Evolutionary conservation across 768 basidiomycete genomes (phyloP), one percentile per base, ranked within the genome.

Genomic region (Rhizopogon roseolus): DNA sequence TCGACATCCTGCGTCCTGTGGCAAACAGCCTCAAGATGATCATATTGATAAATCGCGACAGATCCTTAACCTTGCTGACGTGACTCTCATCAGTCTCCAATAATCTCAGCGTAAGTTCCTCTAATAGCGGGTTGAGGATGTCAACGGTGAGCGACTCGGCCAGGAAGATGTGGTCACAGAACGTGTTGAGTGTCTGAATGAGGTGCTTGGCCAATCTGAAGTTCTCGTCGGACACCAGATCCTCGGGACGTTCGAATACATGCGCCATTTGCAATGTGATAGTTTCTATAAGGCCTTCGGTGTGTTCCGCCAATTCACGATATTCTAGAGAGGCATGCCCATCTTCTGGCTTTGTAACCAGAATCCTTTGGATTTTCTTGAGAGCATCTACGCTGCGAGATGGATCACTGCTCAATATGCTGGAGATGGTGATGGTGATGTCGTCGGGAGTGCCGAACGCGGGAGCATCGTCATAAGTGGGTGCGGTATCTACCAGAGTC

Each of bases 31-130:
- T 87, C 54, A 99, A 75, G 57, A 98, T 88, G 54, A 98, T 94
- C 91, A 98, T 95, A 70, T 99, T 99, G 72, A 99, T 95, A 70
- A 97, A 98, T 48, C 91, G 84, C 5, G 93, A 94, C 54, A 98
- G 65, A 65, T 98, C 97, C 65, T 94, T 93, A 40, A 97, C 84
- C 64, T 93, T 88, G 66, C 82, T 84, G 44, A 89, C 80, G 14
- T 78, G 70, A 59, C 85, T 92, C 61, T 94, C 91, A 64, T 98
- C 96, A 28, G 96, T 98, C 67, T 97, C 91, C 17, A 99, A 79
- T 19, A 99, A 79, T 6, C 96, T 86, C 37, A 92, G 70, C 0
- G 96, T 96, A 60, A 99, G 73, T 70, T 98, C 94, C 63, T 94
- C 91, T 53, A 98, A 74, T n/a, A 99, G 72, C 1, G 86, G 82